Evolutionary conservation across 1,284 basidiomycete genomes (phyloP), one percentile per base, ranked within the genome.

Genomic region (Trametes polyzona): DNA sequence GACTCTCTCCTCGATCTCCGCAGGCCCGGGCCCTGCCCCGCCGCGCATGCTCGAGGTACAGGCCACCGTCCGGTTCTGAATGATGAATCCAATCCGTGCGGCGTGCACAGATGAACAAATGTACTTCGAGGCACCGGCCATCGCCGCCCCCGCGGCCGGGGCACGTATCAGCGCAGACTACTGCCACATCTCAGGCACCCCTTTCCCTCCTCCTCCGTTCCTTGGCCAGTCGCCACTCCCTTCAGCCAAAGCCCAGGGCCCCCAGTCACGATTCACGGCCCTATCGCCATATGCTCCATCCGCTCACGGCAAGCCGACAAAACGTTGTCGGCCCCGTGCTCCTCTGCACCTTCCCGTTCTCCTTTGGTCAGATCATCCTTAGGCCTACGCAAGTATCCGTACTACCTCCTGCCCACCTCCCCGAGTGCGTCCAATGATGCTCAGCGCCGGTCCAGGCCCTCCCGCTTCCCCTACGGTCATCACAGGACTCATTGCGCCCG

Each of bases 81-180:
- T n/a, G n/a, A n/a, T n/a, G n/a, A n/a, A n/a, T n/a, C n/a, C n/a
- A n/a, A n/a, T n/a, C n/a, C n/a, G n/a, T n/a, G n/a, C n/a, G n/a
- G n/a, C n/a, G n/a, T n/a, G n/a, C n/a, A n/a, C 29, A 46, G 30
- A 32, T 47, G 46, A 19, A 10, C 46, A 48, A 46, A 46, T 35
- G n/a, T n/a, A n/a, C n/a, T n/a, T n/a, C n/a, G 57, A 59, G 54
- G 61, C 55, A 55, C 51, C 58, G 61, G 61, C 24, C 58, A 63
- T 63, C 61, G 44, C 61, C 61, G 55, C 36, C 32, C 27, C 36
- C 37, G 36, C 49, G 46, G 42, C 36, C 36, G 40, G 41, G 49
- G n/a, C n/a, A 39, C 50, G 47, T 53, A 58, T 61, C 59, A 61
- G 41, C 46, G 43, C 36, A 7, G 43, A 16, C 37, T 26, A 46